Evolutionary conservation across 768 basidiomycete genomes (phyloP).

Genomic region (Pleurotus tuoliensis): DNA sequence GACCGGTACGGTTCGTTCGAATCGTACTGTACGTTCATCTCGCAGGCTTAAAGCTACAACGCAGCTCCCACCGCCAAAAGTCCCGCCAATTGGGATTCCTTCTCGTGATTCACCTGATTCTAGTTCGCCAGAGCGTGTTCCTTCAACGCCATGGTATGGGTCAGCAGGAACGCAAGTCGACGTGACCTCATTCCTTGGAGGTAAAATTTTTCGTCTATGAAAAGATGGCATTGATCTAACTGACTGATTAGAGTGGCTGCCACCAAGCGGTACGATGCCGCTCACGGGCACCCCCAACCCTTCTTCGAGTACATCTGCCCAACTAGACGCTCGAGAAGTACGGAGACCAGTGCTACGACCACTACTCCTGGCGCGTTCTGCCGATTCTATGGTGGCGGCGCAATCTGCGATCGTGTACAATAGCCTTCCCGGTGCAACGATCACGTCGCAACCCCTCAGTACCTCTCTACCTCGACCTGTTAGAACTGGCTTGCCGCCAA

Average conservation of each 20-base stretch:
- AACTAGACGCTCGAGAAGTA: background rate
- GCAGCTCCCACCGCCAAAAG: background rate
- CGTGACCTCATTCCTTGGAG: slow-evolving; percentile 70
- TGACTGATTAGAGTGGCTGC: background rate
- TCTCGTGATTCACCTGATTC: background rate
- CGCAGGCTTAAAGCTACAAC: background rate
- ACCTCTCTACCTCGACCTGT: background rate
- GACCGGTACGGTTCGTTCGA: slow-evolving; percentile 1
- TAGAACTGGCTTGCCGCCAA: slow-evolving; percentile 6
- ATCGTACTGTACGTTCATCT: background rate
- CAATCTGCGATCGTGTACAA: background rate
- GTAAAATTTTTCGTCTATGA: slow-evolving; percentile 20
- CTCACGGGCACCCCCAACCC: background rate
- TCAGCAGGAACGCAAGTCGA: slow-evolving; percentile 60
- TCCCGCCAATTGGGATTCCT: background rate
- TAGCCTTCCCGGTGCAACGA: background rate
- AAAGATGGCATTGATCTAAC: too few relatives aligned
- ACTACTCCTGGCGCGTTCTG: background rate
- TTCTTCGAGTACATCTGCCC: background rate
- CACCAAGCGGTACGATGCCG: background rate
- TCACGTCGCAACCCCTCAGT: background rate
- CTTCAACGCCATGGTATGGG: slow-evolving; percentile 20
- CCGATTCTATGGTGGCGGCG: background rate
- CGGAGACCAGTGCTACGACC: background rate
- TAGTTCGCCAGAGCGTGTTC: background rate